Evolutionary conservation across 108 stramenopile genomes (phyloP).

Genomic region (Craspedostauros australis): DNA sequence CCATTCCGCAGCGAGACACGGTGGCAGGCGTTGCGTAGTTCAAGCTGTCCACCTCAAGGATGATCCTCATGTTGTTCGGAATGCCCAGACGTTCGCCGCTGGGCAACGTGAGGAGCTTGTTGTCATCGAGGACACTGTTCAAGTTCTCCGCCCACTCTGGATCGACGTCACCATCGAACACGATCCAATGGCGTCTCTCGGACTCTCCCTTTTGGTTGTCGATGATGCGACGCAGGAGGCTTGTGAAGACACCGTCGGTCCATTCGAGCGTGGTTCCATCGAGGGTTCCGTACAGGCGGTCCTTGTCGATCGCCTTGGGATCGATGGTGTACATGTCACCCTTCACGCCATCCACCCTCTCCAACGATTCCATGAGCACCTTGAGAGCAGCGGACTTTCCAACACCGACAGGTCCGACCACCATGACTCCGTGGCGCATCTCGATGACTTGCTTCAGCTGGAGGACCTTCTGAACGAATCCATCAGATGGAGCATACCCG

Average conservation of each 20-base stretch:
- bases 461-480: constrained; percentile 91
- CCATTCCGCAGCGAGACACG: constrained; percentile 98
- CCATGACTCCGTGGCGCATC: constrained; percentile 95
- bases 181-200: constrained; percentile 89
- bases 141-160: constrained; percentile 82
- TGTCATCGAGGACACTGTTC: constrained; percentile 91
- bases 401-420: constrained; percentile 88
- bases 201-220: constrained; percentile 94
- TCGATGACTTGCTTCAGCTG: constrained; percentile 94
- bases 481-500: constrained; percentile 53
- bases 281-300: constrained; percentile 86
- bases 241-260: constrained; percentile 99
- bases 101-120: constrained; percentile 93
- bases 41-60: constrained; percentile 95
- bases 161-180: constrained; percentile 97
- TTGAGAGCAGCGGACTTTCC: constrained; percentile 67
- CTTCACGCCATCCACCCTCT: constrained; percentile 79
- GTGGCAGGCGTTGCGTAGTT: constrained; percentile 95
- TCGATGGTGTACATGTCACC: constrained; percentile 93
- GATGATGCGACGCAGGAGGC: constrained; percentile 68
- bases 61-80: constrained; percentile 81
- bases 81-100: constrained; percentile 91
- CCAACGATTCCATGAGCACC: constrained; percentile 74
- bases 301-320: constrained; percentile 93
- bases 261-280: constrained; percentile 98